phyloP scores from a whole-genome alignment of 2,329 filamentous ascomycete species.

The Escovopsis sp. region DNA sequence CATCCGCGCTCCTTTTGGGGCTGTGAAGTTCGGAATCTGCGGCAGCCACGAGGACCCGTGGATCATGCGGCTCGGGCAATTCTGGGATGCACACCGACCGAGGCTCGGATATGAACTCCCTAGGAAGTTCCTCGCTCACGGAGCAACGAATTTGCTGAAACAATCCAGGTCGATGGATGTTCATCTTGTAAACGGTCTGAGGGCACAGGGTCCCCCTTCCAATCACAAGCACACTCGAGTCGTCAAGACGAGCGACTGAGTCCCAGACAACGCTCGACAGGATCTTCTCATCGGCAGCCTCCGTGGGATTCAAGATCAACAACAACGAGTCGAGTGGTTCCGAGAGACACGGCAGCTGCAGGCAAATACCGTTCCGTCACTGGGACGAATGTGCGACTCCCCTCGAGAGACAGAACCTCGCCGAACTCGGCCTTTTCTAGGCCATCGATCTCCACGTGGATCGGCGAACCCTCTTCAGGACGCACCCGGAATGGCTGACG shows the following conservation, averaged over 20 bases:
- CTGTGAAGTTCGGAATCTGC: constrained; percentile 27
- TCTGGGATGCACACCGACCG: constrained; percentile 19
- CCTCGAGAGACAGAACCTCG: constrained; percentile 16
- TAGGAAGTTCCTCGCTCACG: constrained; percentile 16
- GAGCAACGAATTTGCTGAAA: constrained; percentile 20
- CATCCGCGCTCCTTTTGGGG: constrained; percentile 23
- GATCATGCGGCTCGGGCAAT: constrained; percentile 16
- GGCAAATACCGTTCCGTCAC: constrained; percentile 21
- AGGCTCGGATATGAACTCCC: constrained; percentile 22
- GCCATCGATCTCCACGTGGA: constrained; percentile 19
- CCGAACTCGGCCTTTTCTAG: constrained; percentile 28
- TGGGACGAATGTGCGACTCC: constrained; percentile 24
- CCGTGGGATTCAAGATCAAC: constrained; percentile 21
- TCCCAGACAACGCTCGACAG: constrained; percentile 21
- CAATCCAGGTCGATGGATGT: constrained; percentile 12
- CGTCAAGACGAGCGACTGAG: constrained; percentile 20
- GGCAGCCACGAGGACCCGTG: constrained; percentile 36
- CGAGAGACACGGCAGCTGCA: constrained; percentile 19
- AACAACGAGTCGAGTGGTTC: constrained; percentile 20
- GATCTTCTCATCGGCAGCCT: constrained; percentile 15
- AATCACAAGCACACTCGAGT: constrained; percentile 23
- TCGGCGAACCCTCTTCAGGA: constrained; percentile 12
- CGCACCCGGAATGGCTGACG: constrained; percentile 31
- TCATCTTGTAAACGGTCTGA: constrained; percentile 20
- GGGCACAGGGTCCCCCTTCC: constrained; percentile 19